Evolutionary conservation across 306 rosid species (phyloP), one percentile per base, ranked within the genome.

Genomic region (Herpetospermum pedunculosum): DNA sequence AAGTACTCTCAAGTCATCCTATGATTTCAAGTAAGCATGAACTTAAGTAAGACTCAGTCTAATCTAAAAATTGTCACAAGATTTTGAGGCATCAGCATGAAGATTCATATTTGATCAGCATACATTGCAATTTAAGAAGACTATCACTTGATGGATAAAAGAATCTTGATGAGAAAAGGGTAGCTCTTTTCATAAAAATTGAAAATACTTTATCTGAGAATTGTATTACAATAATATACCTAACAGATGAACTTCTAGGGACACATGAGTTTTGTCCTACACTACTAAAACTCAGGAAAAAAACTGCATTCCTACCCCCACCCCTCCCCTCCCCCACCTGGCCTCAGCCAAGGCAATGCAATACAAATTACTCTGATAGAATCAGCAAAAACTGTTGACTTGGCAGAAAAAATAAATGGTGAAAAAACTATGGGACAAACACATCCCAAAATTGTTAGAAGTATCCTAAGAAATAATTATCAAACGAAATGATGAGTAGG

Each of bases 401-500:
- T 79, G 49, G 38, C 57, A 48, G 46, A 78, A 77, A 63, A 75
- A 77, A 65, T 64, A 63, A 49, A 65, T 64, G 4, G 59, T 50
- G 55, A 64, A 67, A 75, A 75, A 68, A 44, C 75, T 71, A 50
- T 64, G 82, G 85, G 84, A 77, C 72, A 81, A 79, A 73, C 78
- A 74, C 10, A 70, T 86, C 85, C 85, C 78, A 50, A 37, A 38
- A 64, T 58, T 63, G 38, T 35, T 53, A 73, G 77, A 55, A 67
- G 38, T 77, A 76, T 75, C 23, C 23, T 81, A 79, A 28, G 72
- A 80, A 72, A 74, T 60, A 72, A 74, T 60, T 55, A 72, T 91
- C 83, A 91, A 78, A 91, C 82, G 83, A 91, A 91, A 89, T 91
- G 83, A 18, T 91, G 86, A 70, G 88, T 84, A 32, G 88, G 96